phyloP scores from a whole-genome alignment of 768 basidiomycete genomes.

The Boletus insuetus region DNA sequence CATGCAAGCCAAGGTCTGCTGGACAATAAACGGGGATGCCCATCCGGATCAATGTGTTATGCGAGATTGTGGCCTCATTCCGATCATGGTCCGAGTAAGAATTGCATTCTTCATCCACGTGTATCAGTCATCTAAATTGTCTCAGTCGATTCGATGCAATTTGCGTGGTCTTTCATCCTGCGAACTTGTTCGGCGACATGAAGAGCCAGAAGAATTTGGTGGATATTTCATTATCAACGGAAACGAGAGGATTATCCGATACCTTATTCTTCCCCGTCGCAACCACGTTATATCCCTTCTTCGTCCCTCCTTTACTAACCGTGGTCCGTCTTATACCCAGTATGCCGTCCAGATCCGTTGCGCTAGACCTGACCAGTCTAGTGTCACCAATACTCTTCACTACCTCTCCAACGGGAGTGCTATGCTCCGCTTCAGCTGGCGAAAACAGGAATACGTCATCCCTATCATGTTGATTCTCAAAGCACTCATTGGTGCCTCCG shows the following conservation, averaged over 20 bases:
- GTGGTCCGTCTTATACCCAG: slow-evolving; percentile 92
- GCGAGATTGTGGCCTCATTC: slow-evolving; percentile 87
- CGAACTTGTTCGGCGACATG: slow-evolving; percentile 84
- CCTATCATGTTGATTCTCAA: slow-evolving; percentile 97
- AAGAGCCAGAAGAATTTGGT: slow-evolving; percentile 98
- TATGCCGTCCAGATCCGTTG: slow-evolving; percentile 96
- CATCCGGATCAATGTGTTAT: slow-evolving; percentile 64
- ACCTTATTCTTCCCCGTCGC: slow-evolving; percentile 92
- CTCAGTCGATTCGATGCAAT: slow-evolving; percentile 88
- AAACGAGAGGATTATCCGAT: slow-evolving; percentile 97
- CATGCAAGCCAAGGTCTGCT: slow-evolving; percentile 84
- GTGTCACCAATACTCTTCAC: slow-evolving; percentile 93
- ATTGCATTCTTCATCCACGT: not conserved
- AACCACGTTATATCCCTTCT: slow-evolving; percentile 93
- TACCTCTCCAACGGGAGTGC: slow-evolving; percentile 95
- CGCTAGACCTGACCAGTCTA: slow-evolving; percentile 89
- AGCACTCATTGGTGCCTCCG: slow-evolving; percentile 85
- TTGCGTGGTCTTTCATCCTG: slow-evolving; percentile 81
- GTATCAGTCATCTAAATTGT: not conserved
- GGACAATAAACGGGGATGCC: slow-evolving; percentile 69
- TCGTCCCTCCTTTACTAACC: slow-evolving; percentile 87
- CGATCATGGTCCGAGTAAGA: slow-evolving; percentile 95
- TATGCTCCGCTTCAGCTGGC: slow-evolving; percentile 95
- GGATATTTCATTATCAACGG: slow-evolving; percentile 99
- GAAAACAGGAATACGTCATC: slow-evolving; percentile 97